phyloP scores from a whole-genome alignment of 2,329 filamentous ascomycete species.

The Alternaria sp. region DNA sequence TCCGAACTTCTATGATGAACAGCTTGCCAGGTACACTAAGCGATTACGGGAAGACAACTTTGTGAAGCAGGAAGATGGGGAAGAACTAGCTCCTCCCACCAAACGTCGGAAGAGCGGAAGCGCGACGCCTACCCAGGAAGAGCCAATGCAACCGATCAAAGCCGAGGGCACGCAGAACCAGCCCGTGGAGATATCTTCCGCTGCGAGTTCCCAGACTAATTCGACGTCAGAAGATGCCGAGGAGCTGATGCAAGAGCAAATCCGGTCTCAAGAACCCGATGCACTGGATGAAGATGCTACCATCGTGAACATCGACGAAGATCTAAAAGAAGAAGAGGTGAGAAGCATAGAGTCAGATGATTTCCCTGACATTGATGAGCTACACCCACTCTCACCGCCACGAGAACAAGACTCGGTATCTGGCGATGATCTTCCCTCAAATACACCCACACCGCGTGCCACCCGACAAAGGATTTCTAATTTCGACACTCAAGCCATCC shows the following conservation, averaged over 20 bases:
- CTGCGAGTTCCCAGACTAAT: slow-evolving; percentile 13
- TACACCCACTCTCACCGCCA: background rate
- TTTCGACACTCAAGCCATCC: slow-evolving; percentile 46
- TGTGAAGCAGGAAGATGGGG: slow-evolving; percentile 4
- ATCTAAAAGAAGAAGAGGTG: background rate
- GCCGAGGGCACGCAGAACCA: slow-evolving; percentile 17
- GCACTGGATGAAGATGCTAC: background rate
- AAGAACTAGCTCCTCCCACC: slow-evolving; percentile 5
- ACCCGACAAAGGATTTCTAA: slow-evolving; percentile 19
- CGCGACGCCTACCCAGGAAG: slow-evolving; percentile 5
- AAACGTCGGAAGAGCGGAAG: slow-evolving; percentile 27
- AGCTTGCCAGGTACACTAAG: slow-evolving; percentile 28
- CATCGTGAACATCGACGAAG: slow-evolving; percentile 2
- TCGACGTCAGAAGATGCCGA: background rate
- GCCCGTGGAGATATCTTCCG: slow-evolving; percentile 33
- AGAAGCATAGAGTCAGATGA: slow-evolving; percentile 27
- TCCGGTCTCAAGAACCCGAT: slow-evolving; percentile 1
- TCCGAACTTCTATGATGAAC: slow-evolving; percentile 29
- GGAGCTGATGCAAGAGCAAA: background rate
- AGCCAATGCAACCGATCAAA: background rate
- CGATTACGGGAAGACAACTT: slow-evolving; percentile 21
- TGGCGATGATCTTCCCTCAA: slow-evolving; percentile 23
- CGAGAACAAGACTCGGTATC: slow-evolving; percentile 6
- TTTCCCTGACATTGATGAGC: background rate
- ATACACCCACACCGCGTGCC: slow-evolving; percentile 40